Percentiles rank a stretch among this genome's conserved stretches.
Evolutionary conservation across 768 basidiomycete genomes (phyloP).

Genomic region (Clitopilus passeckerianus): DNA sequence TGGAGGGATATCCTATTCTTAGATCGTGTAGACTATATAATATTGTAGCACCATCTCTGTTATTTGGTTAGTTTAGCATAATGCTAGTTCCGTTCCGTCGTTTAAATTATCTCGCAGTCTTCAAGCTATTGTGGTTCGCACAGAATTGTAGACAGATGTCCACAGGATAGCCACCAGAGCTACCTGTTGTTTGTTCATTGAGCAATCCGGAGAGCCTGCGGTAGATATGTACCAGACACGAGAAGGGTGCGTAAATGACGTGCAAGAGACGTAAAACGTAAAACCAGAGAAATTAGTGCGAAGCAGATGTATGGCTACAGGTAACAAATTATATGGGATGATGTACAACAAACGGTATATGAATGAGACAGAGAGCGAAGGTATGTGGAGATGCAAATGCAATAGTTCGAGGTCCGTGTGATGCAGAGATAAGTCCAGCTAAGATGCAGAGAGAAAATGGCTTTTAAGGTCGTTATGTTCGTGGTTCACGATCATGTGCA

Average conservation of each 20-base stretch:
- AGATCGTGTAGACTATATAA: no score
- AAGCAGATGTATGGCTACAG: not conserved
- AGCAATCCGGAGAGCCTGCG: not conserved
- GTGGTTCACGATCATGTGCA: not conserved
- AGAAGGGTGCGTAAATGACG: not conserved
- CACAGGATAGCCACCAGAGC: not conserved
- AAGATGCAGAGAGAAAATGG: not conserved
- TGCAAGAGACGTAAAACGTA: not conserved
- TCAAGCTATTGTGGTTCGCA: not conserved
- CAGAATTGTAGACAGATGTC: not conserved
- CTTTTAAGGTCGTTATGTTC: not conserved
- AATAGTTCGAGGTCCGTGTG: not conserved
- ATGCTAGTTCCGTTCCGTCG: no score
- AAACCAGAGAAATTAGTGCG: not conserved
- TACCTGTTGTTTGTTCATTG: not conserved
- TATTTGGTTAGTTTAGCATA: no score
- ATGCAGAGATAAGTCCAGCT: not conserved
- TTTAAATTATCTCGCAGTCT: no score
- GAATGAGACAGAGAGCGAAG: not conserved
- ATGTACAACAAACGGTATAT: not conserved
- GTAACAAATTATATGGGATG: not conserved
- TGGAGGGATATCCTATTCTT: no score
- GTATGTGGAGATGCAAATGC: not conserved
- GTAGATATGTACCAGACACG: not conserved
- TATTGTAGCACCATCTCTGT: no score